phyloP scores from a whole-genome alignment of 805 yeast species.

The Cyberlindnera euphorbiiphila region DNA sequence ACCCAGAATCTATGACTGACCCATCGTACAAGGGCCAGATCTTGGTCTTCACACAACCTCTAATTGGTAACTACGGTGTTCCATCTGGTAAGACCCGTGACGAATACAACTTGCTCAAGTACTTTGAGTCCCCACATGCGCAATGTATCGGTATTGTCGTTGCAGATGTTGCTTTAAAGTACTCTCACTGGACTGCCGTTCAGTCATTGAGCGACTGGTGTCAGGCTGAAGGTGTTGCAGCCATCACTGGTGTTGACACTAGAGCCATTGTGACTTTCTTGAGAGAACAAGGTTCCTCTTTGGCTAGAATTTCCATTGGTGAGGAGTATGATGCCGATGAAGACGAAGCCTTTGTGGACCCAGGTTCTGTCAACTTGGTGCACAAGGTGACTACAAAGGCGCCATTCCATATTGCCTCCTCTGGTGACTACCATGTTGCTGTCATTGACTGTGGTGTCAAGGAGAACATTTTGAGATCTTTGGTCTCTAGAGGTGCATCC shows the following conservation, averaged over 20 bases:
- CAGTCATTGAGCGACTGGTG: slow-evolving; percentile 96
- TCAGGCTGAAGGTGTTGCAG: slow-evolving; percentile 92
- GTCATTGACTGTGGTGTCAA: slow-evolving; percentile 98
- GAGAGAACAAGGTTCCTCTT: slow-evolving; percentile 94
- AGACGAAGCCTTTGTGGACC: slow-evolving; percentile 87
- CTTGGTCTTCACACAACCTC: slow-evolving; percentile 92
- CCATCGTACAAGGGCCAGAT: slow-evolving; percentile 98
- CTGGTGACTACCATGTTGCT: slow-evolving; percentile 73
- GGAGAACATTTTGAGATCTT: slow-evolving; percentile 92
- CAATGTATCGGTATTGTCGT: slow-evolving; percentile 97
- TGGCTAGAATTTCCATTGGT: slow-evolving; percentile 86
- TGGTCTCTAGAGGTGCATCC: slow-evolving; percentile 93
- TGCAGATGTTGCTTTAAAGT: slow-evolving; percentile 89
- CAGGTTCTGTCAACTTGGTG: slow-evolving; percentile 85
- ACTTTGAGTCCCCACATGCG: slow-evolving; percentile 85
- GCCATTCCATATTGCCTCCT: slow-evolving; percentile 82
- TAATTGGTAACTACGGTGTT: slow-evolving; percentile 97
- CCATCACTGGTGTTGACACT: slow-evolving; percentile 96
- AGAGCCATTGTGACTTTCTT: slow-evolving; percentile 88
- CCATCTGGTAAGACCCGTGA: slow-evolving; percentile 82
- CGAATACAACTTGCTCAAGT: slow-evolving; percentile 78
- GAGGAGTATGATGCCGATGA: slow-evolving; percentile 90
- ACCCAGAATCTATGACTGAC: slow-evolving; percentile 98
- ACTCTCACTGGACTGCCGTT: slow-evolving; percentile 99
- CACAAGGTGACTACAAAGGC: slow-evolving; percentile 92